Base-by-base conservation (phyloP, 106 monocot genomes). In the Acanthochlamys bracteata region DNA sequence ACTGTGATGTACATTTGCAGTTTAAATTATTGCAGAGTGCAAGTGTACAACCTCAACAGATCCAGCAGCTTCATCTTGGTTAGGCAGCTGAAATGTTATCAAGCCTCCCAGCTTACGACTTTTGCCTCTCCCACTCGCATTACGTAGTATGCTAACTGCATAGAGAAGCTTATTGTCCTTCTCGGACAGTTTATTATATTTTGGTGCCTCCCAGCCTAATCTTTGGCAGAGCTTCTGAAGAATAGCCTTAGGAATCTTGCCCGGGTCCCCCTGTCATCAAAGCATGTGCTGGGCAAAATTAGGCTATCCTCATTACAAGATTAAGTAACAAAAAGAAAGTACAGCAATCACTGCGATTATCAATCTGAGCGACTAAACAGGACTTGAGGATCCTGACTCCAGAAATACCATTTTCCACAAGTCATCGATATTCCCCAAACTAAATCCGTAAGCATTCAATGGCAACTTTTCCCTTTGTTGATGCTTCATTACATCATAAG, bases 181-280 rank as follows among this genome's bases (percentile, higher is more conserved):
- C 68, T 76, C 81, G 70, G 68, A 76, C 43, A 83, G 42, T 83
- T 83, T 92, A 56, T 56, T 86, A 61, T 98, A 98, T 64, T 85
- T 98, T 41, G 98, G 98, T 61, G 91, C 74, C 71, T 89, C 88
- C 98, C 98, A 98, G 42, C 85, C 85, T 64, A 98, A 70, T 67
- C 71, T 91, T 69, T 92, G 98, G 62, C 98, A 98, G 10, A 98
- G 49, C 68, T 85, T 91, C 64, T 98, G 98, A 66, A 98, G 79
- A 45, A 81, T 55, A 61, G 85, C 85, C 75, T 98, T 98, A n/a
- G 98, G 98, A 68, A 75, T 66, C 67, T 59, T 91, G 65, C 57
- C 49, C 7, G 76, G 41, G 45, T 89, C 88, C 33, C 92, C 88
- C 91, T 92, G 71, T 41, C 11, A 80, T 63, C 45, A 60, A 60